Base-by-base conservation (phyloP, 805 yeast species). In the Candida ovalis region DNA sequence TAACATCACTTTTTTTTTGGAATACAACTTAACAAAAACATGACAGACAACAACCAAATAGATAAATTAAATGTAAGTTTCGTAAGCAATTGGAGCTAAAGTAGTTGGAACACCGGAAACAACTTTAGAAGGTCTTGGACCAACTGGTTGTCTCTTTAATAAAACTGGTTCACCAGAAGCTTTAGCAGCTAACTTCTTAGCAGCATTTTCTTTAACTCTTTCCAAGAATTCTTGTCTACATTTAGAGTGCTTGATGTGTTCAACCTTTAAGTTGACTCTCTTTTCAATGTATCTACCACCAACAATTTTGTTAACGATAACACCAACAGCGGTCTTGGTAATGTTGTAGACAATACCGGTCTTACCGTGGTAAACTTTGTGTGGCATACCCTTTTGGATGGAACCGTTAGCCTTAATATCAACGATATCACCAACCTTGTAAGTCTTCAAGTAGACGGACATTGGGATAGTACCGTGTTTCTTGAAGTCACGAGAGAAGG, bases 361-460 rank as follows among this genome's bases (percentile, higher is more conserved):
- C 86, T 91, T 94, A 80, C 99, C 99, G 84, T 94, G 97, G 97
- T 94, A 94, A 87, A 82, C 91, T 83, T 94, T 94, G 90, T 89
- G 96, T 76, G 99, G 99, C 97, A 94, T 89, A 88, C 98, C 97
- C 86, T 92, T 91, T 76, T 94, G 98, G 83, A 91, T 82, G 64
- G 99, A 82, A 84, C 97, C 97, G 76, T 94, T 94, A 76, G 95
- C 99, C 81, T 88, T 92, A 83, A 94, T 91, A 78, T 94, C 99
- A 71, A 94, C 99, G 69, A 94, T 92, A 77, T 94, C 99, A 72
- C 99, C 99, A 69, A 94, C 97, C 79, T 84, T 90, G 96, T 94
- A 94, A 73, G 83, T 79, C 86, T 88, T 90, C 82, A 94, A 79
- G 94, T 92, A 94, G 73, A 96, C 88, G 64, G 97, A 88, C 83